Evolutionary conservation across 2,329 filamentous ascomycete genomes (phyloP).

Genomic region (Hypoxylon sp.): DNA sequence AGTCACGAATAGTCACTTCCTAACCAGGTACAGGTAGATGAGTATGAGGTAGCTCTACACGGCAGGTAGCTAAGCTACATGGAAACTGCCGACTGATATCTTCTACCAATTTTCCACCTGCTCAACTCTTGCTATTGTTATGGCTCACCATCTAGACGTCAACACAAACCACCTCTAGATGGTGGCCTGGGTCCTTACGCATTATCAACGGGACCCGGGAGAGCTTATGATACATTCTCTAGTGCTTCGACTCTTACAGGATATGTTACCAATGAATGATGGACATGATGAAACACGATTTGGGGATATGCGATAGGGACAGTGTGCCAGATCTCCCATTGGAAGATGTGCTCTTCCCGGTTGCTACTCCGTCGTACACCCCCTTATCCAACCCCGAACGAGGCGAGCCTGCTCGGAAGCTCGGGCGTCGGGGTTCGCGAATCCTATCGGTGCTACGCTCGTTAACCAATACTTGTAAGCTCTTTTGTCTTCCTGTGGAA

Average conservation of each 20-base stretch:
- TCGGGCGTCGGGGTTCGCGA: constrained; percentile 52
- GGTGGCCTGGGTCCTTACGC: constrained; percentile 26
- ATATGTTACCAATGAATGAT: constrained; percentile 23
- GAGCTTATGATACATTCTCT: constrained; percentile 15
- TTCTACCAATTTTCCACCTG: too few relatives aligned
- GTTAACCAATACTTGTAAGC: constrained; percentile 50
- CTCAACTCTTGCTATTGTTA: constrained; percentile 7
- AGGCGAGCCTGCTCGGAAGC: constrained; percentile 46
- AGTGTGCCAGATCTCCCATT: constrained; percentile 29
- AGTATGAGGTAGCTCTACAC: too few relatives aligned
- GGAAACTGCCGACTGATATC: too few relatives aligned
- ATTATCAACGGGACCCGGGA: constrained; percentile 14
- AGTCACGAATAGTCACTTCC: neutral
- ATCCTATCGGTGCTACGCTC: constrained; percentile 53
- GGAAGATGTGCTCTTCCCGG: constrained; percentile 31
- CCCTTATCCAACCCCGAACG: constrained; percentile 40
- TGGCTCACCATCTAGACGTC: constrained; percentile 15
- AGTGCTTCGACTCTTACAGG: constrained; percentile 8
- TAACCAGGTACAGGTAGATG: neutral
- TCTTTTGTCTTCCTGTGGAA: neutral
- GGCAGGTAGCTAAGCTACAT: too few relatives aligned
- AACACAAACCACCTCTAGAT: constrained; percentile 16
- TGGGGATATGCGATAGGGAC: constrained; percentile 26
- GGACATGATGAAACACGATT: constrained; percentile 40
- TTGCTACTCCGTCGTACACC: constrained; percentile 34